phyloP scores from a whole-genome alignment of 352 stramenopile genomes.

The Phytophthora cactorum region DNA sequence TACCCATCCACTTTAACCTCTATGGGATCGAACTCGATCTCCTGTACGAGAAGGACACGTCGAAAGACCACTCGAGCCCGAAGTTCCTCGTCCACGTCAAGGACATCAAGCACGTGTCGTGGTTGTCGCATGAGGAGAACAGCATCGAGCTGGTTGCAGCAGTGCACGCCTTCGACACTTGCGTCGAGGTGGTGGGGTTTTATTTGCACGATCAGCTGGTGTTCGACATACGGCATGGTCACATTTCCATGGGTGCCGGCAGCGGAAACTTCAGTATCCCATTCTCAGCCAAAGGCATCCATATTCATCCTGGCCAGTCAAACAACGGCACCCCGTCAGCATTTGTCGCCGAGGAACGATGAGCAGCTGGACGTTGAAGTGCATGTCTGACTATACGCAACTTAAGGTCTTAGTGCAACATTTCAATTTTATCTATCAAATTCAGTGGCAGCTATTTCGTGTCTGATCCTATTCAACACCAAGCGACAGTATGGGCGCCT shows the following conservation, averaged over 20 bases:
- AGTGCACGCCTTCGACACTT: slow-evolving; percentile 68
- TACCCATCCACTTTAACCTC: slow-evolving; percentile 81
- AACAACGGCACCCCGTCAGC: slow-evolving; percentile 6
- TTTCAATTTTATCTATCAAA: slow-evolving; percentile 5
- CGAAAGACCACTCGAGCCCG: slow-evolving; percentile 8
- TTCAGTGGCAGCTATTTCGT: slow-evolving; percentile 12
- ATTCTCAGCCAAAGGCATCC: slow-evolving; percentile 72
- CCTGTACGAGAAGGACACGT: slow-evolving; percentile 53
- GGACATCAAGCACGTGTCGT: slow-evolving; percentile 54
- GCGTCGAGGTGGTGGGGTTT: slow-evolving; percentile 64
- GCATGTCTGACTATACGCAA: slow-evolving; percentile 24
- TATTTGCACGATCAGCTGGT: slow-evolving; percentile 69
- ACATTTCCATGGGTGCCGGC: slow-evolving; percentile 59
- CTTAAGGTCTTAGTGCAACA: slow-evolving; percentile 17
- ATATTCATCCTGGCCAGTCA: slow-evolving; percentile 52
- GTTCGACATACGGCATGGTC: slow-evolving; percentile 72
- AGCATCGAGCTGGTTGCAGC: slow-evolving; percentile 63
- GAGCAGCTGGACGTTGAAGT: slow-evolving; percentile 18
- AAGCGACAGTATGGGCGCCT: slow-evolving; percentile 48
- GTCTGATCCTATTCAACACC: slow-evolving; percentile 7
- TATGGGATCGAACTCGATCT: slow-evolving; percentile 74
- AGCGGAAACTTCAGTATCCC: slow-evolving; percentile 77
- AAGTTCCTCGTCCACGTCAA: slow-evolving; percentile 61
- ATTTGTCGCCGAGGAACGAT: slow-evolving; percentile 4
- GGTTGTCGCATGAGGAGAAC: slow-evolving; percentile 67